phyloP scores from a whole-genome alignment of 2,329 filamentous ascomycete species.

The Nigrograna mackinnonii region DNA sequence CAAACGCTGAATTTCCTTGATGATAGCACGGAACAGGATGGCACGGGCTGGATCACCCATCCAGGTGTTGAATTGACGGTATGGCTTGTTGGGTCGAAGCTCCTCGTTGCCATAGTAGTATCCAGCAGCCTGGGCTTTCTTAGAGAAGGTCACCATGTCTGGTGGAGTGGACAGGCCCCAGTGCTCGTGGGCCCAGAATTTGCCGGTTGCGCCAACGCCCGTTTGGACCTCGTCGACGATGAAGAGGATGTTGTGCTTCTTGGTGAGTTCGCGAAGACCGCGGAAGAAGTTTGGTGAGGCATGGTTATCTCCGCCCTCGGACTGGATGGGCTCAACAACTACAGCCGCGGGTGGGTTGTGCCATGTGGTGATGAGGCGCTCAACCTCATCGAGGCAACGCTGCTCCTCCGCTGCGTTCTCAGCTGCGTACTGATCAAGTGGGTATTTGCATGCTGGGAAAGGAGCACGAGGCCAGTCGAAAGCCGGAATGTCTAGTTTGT shows the following conservation, averaged over 20 bases:
- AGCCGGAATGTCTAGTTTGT: slow-evolving; percentile 92
- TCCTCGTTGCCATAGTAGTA: slow-evolving; percentile 86
- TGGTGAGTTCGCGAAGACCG: slow-evolving; percentile 77
- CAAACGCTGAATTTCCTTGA: slow-evolving; percentile 76
- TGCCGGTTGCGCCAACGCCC: slow-evolving; percentile 87
- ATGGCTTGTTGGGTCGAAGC: slow-evolving; percentile 86
- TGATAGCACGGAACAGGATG: slow-evolving; percentile 83
- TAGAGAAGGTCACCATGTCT: slow-evolving; percentile 93
- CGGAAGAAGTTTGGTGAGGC: slow-evolving; percentile 86
- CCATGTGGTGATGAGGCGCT: slow-evolving; percentile 78
- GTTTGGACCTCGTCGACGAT: slow-evolving; percentile 97
- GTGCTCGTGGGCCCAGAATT: slow-evolving; percentile 97
- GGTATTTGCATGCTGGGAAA: slow-evolving; percentile 86
- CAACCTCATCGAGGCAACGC: slow-evolving; percentile 79
- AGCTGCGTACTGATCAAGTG: slow-evolving; percentile 74
- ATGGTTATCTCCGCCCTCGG: slow-evolving; percentile 94
- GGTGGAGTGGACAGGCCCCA: slow-evolving; percentile 80
- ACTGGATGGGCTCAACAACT: slow-evolving; percentile 88
- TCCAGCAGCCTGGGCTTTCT: slow-evolving; percentile 92
- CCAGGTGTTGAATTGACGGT: slow-evolving; percentile 97
- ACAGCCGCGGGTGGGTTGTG: slow-evolving; percentile 80
- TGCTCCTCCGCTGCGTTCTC: slow-evolving; percentile 85
- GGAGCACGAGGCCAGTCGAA: slow-evolving; percentile 94
- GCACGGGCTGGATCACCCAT: slow-evolving; percentile 90
- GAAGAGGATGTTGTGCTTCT: slow-evolving; percentile 76